Evolutionary conservation across 2,329 filamentous ascomycete species (phyloP).

Genomic region (Trichoderma simmonsii): DNA sequence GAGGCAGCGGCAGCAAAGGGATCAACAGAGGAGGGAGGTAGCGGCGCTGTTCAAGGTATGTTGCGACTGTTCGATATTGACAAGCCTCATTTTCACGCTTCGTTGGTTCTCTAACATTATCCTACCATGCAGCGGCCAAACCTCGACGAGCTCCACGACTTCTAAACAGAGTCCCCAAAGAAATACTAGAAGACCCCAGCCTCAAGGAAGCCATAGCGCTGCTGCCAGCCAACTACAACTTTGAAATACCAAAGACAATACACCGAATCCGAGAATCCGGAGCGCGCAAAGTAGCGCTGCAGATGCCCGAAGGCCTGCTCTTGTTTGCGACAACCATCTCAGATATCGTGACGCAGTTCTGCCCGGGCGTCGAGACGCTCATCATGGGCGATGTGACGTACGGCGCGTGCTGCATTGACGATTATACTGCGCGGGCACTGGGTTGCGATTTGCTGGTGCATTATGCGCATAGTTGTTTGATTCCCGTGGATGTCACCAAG

Average conservation of each 20-base stretch:
- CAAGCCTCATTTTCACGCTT: not conserved
- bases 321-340: slow-evolving; percentile 97
- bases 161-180: slow-evolving; percentile 85
- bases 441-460: slow-evolving; percentile 94
- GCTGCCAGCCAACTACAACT: slow-evolving; percentile 93
- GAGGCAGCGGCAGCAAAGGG: slow-evolving; percentile 53
- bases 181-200: slow-evolving; percentile 79
- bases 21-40: slow-evolving; percentile 28
- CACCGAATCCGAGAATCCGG: slow-evolving; percentile 81
- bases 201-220: slow-evolving; percentile 85
- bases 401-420: slow-evolving; percentile 96
- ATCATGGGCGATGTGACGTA: slow-evolving; percentile 99
- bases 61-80: slow-evolving; percentile 22
- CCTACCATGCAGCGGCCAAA: slow-evolving; percentile 55
- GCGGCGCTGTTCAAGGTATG: slow-evolving; percentile 50
- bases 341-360: slow-evolving; percentile 93
- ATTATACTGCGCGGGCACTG: slow-evolving; percentile 91
- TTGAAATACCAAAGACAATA: slow-evolving; percentile 97
- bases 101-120: not conserved
- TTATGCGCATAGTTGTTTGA: slow-evolving; percentile 94
- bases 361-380: slow-evolving; percentile 82
- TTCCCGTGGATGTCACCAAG: slow-evolving; percentile 92
- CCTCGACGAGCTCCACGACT: slow-evolving; percentile 71
- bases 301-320: slow-evolving; percentile 93
- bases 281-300: slow-evolving; percentile 83